These are phyloP conservation scores for Borealophlyctis nickersoniae DNA, from an alignment of 192 early-diverging fungal species.

Conservation along the genomic window DNA sequence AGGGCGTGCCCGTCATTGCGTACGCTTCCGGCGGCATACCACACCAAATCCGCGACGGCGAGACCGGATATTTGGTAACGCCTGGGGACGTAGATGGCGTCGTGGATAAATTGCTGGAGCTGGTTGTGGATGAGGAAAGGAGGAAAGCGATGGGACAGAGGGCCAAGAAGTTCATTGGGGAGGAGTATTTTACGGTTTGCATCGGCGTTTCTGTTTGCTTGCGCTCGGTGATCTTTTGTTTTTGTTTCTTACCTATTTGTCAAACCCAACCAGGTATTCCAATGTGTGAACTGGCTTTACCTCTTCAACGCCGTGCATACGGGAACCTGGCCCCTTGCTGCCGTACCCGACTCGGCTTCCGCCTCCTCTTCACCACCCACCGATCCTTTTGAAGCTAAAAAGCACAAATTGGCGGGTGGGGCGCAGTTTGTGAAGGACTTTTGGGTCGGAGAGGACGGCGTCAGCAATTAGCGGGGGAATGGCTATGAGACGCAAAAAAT, in stretches of 20 bases:
- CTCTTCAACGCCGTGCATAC: conserved; percentile 55
- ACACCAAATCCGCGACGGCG: conserved; percentile 68
- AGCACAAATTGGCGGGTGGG: conserved; percentile 28
- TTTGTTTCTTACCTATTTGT: background rate
- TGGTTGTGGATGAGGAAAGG: conserved; percentile 56
- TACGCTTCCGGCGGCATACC: conserved; percentile 73
- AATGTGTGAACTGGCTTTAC: conserved; percentile 75
- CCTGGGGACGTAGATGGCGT: conserved; percentile 60
- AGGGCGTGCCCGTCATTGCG: conserved; percentile 65
- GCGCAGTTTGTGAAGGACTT: conserved; percentile 40
- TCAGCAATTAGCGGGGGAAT: background rate
- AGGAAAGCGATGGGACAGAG: conserved; percentile 36
- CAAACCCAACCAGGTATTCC: conserved; percentile 52
- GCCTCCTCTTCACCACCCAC: background rate
- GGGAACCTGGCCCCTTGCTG: background rate
- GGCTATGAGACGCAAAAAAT: background rate
- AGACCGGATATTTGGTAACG: conserved; percentile 66
- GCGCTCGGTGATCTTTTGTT: background rate
- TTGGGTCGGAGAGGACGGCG: conserved; percentile 18
- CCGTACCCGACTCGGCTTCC: background rate
- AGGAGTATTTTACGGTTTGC: conserved; percentile 59
- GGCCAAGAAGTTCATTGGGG: conserved; percentile 24
- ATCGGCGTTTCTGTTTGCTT: background rate
- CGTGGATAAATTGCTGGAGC: conserved; percentile 54
- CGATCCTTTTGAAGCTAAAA: conserved; percentile 13